Evolutionary conservation across 371 early-diverging fungal genomes (phyloP).

Genomic region (Saksenaea oblongispora): DNA sequence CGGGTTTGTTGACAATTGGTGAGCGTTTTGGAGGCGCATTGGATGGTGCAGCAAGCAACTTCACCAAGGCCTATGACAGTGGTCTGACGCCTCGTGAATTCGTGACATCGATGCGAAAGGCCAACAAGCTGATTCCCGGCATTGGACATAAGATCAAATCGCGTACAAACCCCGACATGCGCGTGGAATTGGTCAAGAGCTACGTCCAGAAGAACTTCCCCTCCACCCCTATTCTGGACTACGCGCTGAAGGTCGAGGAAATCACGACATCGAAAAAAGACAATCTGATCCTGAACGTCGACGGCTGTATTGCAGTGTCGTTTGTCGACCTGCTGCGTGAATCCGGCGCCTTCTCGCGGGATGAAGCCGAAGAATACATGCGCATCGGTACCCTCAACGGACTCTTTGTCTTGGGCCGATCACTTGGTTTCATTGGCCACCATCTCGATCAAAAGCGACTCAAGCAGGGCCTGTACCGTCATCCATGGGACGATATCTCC

Average conservation of each 20-base stretch:
- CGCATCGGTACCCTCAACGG: constrained; percentile 94
- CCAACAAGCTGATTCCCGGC: constrained; percentile 87
- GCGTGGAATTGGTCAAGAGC: constrained; percentile 89
- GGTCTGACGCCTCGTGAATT: constrained; percentile 86
- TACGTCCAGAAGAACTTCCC: constrained; percentile 89
- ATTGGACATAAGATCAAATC: constrained; percentile 98
- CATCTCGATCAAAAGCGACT: constrained; percentile 94
- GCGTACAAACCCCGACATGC: constrained; percentile 95
- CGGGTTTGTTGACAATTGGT: constrained; percentile 93
- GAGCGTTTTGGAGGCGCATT: constrained; percentile 96
- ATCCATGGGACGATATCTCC: constrained; percentile 96
- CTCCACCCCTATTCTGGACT: constrained; percentile 80
- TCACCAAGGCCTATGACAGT: constrained; percentile 85
- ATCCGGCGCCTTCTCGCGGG: constrained; percentile 87
- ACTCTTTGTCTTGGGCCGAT: constrained; percentile 90
- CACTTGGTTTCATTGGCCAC: constrained; percentile 94
- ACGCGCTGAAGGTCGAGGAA: constrained; percentile 88
- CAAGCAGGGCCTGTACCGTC: constrained; percentile 95
- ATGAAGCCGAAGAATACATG: constrained; percentile 95
- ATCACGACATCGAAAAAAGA: constrained; percentile 96
- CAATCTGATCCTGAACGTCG: constrained; percentile 94
- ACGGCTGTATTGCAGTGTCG: constrained; percentile 91
- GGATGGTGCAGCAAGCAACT: constrained; percentile 90
- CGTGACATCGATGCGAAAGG: constrained; percentile 85
- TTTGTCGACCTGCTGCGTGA: constrained; percentile 92